Evolutionary conservation across 305 asterid genomes (phyloP), one percentile per base, ranked within the genome.

Genomic region (Fraxinus sp.): DNA sequence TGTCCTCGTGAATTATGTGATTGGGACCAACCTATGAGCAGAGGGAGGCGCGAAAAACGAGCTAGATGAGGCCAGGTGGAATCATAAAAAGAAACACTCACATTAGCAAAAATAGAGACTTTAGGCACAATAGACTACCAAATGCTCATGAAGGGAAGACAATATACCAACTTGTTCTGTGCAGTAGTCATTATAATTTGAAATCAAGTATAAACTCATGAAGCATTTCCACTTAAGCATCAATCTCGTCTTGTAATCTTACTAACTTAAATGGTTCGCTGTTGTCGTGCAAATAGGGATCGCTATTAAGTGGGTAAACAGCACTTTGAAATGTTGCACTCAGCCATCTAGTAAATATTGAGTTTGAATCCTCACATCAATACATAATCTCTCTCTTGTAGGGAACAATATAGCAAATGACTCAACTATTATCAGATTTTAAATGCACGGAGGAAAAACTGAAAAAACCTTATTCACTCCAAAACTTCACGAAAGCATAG

Each of bases 401-500:
- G 68, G 68, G 68, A 57, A 18, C 36, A 59, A 35, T 20, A 46
- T 18, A 62, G 32, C 81, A 16, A 62, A 16, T n/a, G 8, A 73
- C 35, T 18, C 18, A 9, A 13, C 35, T 75, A 37, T 28, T n/a
- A 14, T 72, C 28, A 39, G 36, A 78, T 1, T 55, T 5, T 41
- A n/a, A 75, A 82, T 14, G 57, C 24, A 20, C 33, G 49, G 2
- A 22, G 30, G 30, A 43, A 20, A 71, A 30, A 52, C 24, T 43
- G 32, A 77, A 24, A 71, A 49, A 78, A 28, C 79, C 86, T 86
- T 85, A 94, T 79, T 91, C 94, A 3, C 88, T 89, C 94, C 90
- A 91, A 81, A 94, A 89, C 88, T 90, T 95, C 86, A 89, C 88
- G 24, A 93, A 86, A 6, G 97, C 93, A n/a, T 90, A 80, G 75